Conservation (phyloP, 495 filamentous ascomycete genomes). For the Trypethelium eluteriae region DNA sequence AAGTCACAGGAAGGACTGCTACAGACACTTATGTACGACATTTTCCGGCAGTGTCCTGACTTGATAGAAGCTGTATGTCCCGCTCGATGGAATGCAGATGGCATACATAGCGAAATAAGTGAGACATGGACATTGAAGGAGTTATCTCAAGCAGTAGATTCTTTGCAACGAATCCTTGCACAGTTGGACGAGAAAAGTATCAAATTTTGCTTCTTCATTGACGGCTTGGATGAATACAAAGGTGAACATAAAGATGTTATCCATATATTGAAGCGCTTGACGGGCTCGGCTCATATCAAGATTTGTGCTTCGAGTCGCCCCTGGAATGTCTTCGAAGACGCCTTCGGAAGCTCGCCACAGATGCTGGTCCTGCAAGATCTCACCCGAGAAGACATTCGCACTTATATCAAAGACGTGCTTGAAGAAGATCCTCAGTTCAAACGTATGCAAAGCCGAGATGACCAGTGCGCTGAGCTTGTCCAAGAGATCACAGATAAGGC, state of each 20-base stretch:
- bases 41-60: constrained; percentile 32
- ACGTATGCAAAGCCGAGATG: neutral
- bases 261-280: neutral
- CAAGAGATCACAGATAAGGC: constrained; percentile 12
- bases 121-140: neutral
- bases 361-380: constrained; percentile 19
- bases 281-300: constrained; percentile 33
- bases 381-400: constrained; percentile 31
- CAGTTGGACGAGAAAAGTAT: neutral
- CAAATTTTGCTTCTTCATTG: constrained; percentile 45
- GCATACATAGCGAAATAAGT: constrained; percentile 11
- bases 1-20: constrained; percentile 42
- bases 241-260: constrained; percentile 13
- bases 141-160: neutral
- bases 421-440: neutral
- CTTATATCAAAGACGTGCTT: constrained; percentile 28
- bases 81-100: constrained; percentile 25
- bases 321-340: constrained; percentile 40
- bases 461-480: constrained; percentile 9
- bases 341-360: constrained; percentile 29
- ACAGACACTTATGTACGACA: constrained; percentile 38
- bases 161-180: neutral
- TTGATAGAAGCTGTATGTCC: constrained; percentile 6
- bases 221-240: constrained; percentile 28
- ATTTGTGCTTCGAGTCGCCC: constrained; percentile 47